phyloP scores from a whole-genome alignment of 768 basidiomycete species.

The Amanita polypyramis region DNA sequence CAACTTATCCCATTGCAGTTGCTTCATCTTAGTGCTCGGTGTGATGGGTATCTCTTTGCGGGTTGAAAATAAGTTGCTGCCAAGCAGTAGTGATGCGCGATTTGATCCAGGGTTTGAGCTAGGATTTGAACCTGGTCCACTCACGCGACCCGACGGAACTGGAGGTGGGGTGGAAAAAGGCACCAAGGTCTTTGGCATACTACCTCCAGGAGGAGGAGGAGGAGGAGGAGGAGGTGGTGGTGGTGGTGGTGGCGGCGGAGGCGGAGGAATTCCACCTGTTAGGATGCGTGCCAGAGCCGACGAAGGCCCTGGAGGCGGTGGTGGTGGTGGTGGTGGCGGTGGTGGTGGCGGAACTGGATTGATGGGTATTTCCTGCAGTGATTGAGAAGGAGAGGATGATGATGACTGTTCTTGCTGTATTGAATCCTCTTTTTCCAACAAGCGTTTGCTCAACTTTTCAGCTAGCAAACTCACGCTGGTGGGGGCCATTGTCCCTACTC shows the following conservation, averaged over 20 bases:
- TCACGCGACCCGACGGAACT: conserved; percentile 19
- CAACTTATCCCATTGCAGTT: conserved; percentile 98
- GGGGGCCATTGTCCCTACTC: background rate
- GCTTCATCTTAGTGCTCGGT: conserved; percentile 90
- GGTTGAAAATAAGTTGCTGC: conserved; percentile 43
- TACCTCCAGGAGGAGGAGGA: conserved; percentile 22
- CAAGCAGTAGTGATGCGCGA: conserved; percentile 51
- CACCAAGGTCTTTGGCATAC: conserved; percentile 10
- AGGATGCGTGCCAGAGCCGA: conserved; percentile 17
- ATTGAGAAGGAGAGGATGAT: background rate
- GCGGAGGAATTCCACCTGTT: conserved; percentile 3
- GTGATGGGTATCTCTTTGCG: conserved; percentile 84
- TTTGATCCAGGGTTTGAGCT: conserved; percentile 35
- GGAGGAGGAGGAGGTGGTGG: conserved; percentile 31
- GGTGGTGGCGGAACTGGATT: conserved; percentile 3
- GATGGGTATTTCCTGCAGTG: conserved; percentile 9
- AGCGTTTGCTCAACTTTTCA: conserved; percentile 52
- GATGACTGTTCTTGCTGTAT: conserved; percentile 13
- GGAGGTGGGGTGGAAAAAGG: conserved; percentile 19
- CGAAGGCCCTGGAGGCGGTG: conserved; percentile 24
- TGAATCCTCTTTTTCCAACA: conserved; percentile 38
- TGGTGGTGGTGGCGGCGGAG: conserved; percentile 20
- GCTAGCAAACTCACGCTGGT: conserved; percentile 34
- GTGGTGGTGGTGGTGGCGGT: conserved; percentile 17
- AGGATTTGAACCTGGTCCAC: conserved; percentile 19